Evolutionary conservation across 169 alveolate genomes (phyloP).

Genomic region (Eimeria mitis): DNA sequence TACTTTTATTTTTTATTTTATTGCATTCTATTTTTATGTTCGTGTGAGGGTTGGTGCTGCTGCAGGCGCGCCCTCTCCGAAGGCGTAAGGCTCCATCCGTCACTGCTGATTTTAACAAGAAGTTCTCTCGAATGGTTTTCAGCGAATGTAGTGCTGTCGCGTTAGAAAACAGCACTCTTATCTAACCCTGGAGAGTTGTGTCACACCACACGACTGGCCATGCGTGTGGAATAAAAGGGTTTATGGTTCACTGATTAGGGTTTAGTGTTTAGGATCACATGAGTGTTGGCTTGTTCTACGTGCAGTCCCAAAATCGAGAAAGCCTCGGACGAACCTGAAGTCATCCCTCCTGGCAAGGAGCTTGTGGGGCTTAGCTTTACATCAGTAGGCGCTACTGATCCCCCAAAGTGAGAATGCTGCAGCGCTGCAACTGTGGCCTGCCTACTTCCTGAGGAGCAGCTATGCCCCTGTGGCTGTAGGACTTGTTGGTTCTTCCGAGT

Average conservation of each 20-base stretch:
- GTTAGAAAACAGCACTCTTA: neutral
- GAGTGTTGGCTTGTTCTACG: neutral
- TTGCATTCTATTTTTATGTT: neutral
- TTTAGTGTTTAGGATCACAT: no score
- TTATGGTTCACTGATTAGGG: neutral
- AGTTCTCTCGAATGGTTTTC: neutral
- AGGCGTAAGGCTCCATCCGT: neutral
- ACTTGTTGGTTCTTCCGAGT: neutral
- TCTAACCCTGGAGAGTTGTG: neutral
- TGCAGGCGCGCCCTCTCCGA: conserved; percentile 73
- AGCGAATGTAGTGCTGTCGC: no score
- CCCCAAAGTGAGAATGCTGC: conserved; percentile 69
- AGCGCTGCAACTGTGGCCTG: neutral
- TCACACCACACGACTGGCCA: neutral
- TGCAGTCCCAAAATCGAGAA: conserved; percentile 34
- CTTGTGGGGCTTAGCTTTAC: conserved; percentile 71
- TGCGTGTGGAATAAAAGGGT: neutral
- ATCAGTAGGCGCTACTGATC: conserved; percentile 74
- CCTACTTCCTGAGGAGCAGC: neutral
- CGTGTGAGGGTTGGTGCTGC: conserved; percentile 14
- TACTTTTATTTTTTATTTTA: no score
- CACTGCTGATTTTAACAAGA: neutral
- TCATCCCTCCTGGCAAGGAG: conserved; percentile 62
- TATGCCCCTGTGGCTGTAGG: neutral
- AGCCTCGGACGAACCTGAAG: neutral